Conservation (phyloP, 176 grass and related monocot species). For the Triticum timopheevii region DNA sequence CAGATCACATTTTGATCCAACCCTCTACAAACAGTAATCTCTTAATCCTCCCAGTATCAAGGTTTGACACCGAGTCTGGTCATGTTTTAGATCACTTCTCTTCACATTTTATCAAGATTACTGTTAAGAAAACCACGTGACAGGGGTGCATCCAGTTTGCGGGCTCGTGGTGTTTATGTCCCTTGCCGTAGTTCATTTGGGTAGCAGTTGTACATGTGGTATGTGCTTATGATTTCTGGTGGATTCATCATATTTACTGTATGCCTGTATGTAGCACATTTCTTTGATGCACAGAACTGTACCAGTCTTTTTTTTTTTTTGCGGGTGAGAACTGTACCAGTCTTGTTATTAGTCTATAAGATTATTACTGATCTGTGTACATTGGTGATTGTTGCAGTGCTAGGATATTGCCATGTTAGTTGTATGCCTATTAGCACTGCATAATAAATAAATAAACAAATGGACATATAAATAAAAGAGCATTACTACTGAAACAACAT, state of each 20-base stretch:
- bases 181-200: neutral
- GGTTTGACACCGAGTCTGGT: neutral
- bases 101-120: constrained; percentile 20
- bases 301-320: no score
- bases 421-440: neutral
- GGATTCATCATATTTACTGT: neutral
- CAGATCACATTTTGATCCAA: no score
- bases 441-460: neutral
- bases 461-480: no score
- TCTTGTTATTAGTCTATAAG: neutral
- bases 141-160: neutral
- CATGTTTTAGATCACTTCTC: constrained; percentile 30
- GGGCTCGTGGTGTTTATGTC: neutral
- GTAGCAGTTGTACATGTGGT: constrained; percentile 25
- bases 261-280: constrained; percentile 13
- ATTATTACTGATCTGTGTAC: neutral
- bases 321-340: no score
- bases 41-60: neutral
- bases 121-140: neutral
- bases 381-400: no score
- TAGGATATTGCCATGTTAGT: neutral
- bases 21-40: neutral
- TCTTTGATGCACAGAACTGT: neutral
- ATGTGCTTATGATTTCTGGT: neutral
- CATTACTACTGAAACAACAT: neutral